Base-by-base conservation (phyloP, 306 rosid genomes). In the Cucumis hystrix region DNA sequence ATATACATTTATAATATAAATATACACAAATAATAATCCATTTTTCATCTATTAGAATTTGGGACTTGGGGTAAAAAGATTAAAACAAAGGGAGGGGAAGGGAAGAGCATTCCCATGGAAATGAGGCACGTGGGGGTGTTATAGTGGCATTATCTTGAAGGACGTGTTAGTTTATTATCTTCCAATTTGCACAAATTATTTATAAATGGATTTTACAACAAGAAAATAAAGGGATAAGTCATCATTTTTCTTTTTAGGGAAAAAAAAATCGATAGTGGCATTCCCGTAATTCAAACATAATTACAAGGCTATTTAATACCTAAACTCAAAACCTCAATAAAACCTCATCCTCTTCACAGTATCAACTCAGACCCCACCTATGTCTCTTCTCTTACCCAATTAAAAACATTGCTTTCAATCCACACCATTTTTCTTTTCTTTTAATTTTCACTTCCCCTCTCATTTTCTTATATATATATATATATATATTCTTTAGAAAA, bases 331-430 rank as follows among this genome's bases (percentile, higher is more conserved):
- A 67, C 74, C 74, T 67, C 74, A 67, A 45, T 13, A 45, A 72
- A 72, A 16, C 77, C 77, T 72, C 77, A 51, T 72, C 77, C 62
- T 49, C 25, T 0, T 25, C 77, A 30, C 45, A 72, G 77, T 49
- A 72, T 72, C 77, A 51, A 17, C 25, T 23, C 30, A 28, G 77
- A 17, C 76, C 77, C 77, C 57, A 68, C 77, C 61, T 18, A 25
- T 71, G 76, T 71, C 59, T 71, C 23, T 15, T 72, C 16, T 52
- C 28, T 52, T 72, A 51, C 3, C 77, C 77, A 52, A 51, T 72
- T 25, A 49, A 51, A 59, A 59, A 28, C 77, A 16, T 18, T 72
- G 10, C 33, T 68, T 40, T 4, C 6, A 70, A 70, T 70, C 2
- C 14, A 18, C 30, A 68, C 56, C 4, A 62, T 16, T 30, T 62